Evolutionary conservation across 164 flowering plant genomes (phyloP), one percentile per base, ranked within the genome.

Genomic region (Vitis amurensis): DNA sequence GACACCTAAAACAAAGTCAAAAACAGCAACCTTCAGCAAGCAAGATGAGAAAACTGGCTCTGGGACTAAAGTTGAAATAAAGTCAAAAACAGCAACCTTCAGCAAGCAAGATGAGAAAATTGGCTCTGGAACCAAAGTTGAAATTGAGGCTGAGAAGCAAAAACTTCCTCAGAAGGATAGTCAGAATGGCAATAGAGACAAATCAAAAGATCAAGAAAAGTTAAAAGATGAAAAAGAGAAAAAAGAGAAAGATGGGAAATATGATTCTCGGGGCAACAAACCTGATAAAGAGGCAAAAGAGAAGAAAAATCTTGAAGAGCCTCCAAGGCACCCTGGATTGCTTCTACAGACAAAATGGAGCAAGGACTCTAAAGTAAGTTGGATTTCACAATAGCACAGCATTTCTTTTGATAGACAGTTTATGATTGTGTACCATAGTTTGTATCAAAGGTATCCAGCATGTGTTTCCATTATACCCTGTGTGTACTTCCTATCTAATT

Each of bases 281-380:
- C 61, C 78, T 37, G 78, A 71, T 69, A 88, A 82, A 80, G 89
- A 83, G 4, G 49, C 67, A 56, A 90, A 81, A 71, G 91, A 90
- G 62, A 90, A 86, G 81, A 88, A 74, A 61, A 88, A 76, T 81
- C 55, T 72, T 30, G 95, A 90, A 30, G 97, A 91, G 37, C 91
- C 89, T 77, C 97, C 98, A 69, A 83, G 84, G 59, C 86, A 86
- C 57, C 94, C 98, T 69, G 99, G 99, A 52, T 76, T 91, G 48
- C 69, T 96, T 81, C 73, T 96, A 60, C 84, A 82, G 76, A 96
- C 92, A 31, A 92, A 84, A 74, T 72, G 81, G 67, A 78, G 68
- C 84, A 90, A 85, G 74, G 89, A 80, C 61, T 77, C 88, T 69
- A 91, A 91, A 73, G 99, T 93, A 80, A 50, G 92, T 84, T 63